phyloP scores from a whole-genome alignment of 2,329 filamentous ascomycete species.

The Diaporthe sp. region DNA sequence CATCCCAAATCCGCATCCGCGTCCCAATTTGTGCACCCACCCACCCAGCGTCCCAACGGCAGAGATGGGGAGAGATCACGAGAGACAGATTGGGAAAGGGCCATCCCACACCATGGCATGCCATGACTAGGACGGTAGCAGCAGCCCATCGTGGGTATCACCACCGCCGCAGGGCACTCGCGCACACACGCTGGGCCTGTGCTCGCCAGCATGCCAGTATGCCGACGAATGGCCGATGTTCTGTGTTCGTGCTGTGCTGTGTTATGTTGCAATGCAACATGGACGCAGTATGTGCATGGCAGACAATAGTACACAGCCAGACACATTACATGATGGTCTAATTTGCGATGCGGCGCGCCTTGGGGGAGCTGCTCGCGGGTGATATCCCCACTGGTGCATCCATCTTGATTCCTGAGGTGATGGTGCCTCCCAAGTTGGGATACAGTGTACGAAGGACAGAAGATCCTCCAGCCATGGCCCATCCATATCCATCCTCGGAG shows the following conservation, averaged over 20 bases:
- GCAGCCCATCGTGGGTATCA: constrained; percentile 6
- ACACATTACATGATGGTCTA: background rate
- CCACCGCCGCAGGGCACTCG: constrained; percentile 5
- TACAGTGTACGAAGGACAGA: background rate
- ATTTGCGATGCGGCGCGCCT: constrained; percentile 6
- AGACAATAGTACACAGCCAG: constrained; percentile 2
- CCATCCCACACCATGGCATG: background rate
- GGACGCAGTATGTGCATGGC: constrained; percentile 1
- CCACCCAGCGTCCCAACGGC: constrained; percentile 19
- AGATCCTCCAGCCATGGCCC: constrained; percentile 4
- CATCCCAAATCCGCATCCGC: constrained; percentile 31
- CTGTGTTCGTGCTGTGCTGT: constrained; percentile 13
- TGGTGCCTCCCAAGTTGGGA: constrained; percentile 19
- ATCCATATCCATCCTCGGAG: constrained; percentile 18
- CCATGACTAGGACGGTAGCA: constrained; percentile 32
- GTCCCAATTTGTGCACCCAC: constrained; percentile 27
- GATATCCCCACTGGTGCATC: constrained; percentile 10
- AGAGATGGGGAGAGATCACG: constrained; percentile 27
- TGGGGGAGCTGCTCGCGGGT: background rate
- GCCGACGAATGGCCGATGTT: constrained; percentile 14
- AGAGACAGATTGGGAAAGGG: constrained; percentile 28
- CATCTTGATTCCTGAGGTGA: background rate
- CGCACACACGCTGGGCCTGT: background rate
- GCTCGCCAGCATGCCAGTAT: constrained; percentile 2
- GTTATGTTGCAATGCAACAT: constrained; percentile 22